Percentiles rank a stretch among this genome's conserved stretches.
Conservation (phyloP, 805 yeast species). For the Scheffersomyces lignosus region DNA sequence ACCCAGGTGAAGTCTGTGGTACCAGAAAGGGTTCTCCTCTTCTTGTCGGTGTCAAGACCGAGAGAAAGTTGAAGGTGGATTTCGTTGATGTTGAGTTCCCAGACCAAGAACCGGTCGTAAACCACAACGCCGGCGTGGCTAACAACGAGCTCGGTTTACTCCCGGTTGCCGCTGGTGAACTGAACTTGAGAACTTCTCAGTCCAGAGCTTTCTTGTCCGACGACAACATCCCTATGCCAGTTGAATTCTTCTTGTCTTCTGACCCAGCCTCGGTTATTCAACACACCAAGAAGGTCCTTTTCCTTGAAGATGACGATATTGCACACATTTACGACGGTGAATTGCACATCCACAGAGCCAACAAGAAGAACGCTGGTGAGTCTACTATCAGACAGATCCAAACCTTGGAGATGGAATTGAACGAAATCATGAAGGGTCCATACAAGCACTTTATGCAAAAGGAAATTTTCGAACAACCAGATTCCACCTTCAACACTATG, state of each 20-base stretch:
- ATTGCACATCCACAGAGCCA: conserved; percentile 95
- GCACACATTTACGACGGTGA: conserved; percentile 99
- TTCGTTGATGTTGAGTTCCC: conserved; percentile 98
- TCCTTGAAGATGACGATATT: conserved; percentile 96
- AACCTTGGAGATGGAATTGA: conserved; percentile 94
- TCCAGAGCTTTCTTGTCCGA: conserved; percentile 96
- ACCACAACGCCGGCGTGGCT: conserved; percentile 11
- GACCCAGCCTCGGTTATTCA: conserved; percentile 96
- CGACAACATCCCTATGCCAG: conserved; percentile 88
- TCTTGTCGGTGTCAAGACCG: conserved; percentile 95
- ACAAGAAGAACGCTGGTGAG: conserved; percentile 73
- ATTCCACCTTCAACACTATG: conserved; percentile 97
- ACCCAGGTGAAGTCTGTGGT: conserved; percentile 94
- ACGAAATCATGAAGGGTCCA: conserved; percentile 97
- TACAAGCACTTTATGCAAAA: conserved; percentile 97
- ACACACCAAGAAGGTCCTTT: conserved; percentile 95
- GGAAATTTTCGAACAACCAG: conserved; percentile 98
- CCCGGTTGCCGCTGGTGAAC: conserved; percentile 56
- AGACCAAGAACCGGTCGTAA: conserved; percentile 43
- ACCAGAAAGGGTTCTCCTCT: conserved; percentile 98
- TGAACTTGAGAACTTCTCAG: conserved; percentile 78
- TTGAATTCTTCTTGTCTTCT: conserved; percentile 93
- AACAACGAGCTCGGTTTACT: conserved; percentile 36
- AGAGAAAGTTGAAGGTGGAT: conserved; percentile 92
- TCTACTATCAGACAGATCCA: conserved; percentile 95